Evolutionary conservation across 768 basidiomycete genomes (phyloP).

Genomic region (Tricholoma matsutake): DNA sequence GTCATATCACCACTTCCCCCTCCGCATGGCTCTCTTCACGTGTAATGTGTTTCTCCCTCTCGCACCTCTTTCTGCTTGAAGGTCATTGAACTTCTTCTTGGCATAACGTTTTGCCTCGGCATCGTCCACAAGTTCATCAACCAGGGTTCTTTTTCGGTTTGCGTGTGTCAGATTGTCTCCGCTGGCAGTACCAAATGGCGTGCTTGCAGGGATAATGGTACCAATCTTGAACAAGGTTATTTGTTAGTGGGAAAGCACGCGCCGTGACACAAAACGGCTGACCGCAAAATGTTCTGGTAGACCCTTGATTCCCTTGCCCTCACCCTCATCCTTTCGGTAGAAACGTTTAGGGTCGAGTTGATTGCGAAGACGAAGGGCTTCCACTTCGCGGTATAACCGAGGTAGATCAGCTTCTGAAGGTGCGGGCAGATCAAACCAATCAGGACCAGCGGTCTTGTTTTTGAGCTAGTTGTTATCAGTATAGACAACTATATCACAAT

Average conservation of each 20-base stretch:
- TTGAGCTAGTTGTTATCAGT: conserved; percentile 45
- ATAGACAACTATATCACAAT: not conserved
- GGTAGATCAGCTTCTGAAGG: conserved; percentile 79
- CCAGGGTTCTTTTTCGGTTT: conserved; percentile 74
- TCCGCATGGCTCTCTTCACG: conserved; percentile 58
- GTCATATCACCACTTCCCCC: conserved; percentile 61
- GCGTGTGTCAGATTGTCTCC: conserved; percentile 69
- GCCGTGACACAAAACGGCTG: conserved; percentile 23
- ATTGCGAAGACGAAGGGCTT: conserved; percentile 81
- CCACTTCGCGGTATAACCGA: conserved; percentile 77
- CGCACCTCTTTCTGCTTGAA: conserved; percentile 64
- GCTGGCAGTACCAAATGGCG: conserved; percentile 70
- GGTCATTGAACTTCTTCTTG: conserved; percentile 86
- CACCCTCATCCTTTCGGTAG: conserved; percentile 83
- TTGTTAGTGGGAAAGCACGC: conserved; percentile 2
- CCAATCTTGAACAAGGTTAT: conserved; percentile 56
- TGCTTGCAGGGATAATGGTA: conserved; percentile 64
- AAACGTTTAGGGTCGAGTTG: conserved; percentile 92
- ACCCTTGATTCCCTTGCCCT: conserved; percentile 81
- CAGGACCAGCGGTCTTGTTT: conserved; percentile 69
- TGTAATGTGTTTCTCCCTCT: conserved; percentile 70
- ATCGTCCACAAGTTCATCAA: conserved; percentile 89
- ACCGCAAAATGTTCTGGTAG: conserved; percentile 91
- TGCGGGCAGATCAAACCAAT: conserved; percentile 88
- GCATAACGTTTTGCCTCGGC: conserved; percentile 83